Evolutionary conservation across 163 green algal species (phyloP).

Genomic region (Picocystis sp.): DNA sequence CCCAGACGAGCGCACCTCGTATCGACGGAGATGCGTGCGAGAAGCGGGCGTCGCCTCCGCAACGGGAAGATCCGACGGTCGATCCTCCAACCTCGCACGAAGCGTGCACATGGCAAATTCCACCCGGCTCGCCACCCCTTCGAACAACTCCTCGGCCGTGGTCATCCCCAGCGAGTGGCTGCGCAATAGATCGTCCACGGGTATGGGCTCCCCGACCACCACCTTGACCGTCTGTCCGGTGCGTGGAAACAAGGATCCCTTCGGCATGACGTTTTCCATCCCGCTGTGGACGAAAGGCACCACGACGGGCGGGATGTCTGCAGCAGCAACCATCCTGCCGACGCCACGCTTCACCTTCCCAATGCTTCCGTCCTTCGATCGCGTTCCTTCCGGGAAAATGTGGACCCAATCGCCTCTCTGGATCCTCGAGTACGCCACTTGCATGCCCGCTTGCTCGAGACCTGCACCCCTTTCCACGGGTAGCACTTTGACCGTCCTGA

Average conservation of each 20-base stretch:
- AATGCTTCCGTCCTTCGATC: conserved; percentile 27
- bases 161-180: background rate
- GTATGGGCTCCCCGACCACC: conserved; percentile 51
- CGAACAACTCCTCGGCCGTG: conserved; percentile 3
- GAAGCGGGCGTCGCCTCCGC: too few relatives aligned
- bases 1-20: too few relatives aligned
- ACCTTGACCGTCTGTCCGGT: conserved; percentile 45
- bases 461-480: conserved; percentile 63
- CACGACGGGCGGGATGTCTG: conserved; percentile 36
- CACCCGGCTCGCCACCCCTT: background rate
- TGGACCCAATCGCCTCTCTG: conserved; percentile 66
- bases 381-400: conserved; percentile 72
- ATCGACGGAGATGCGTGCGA: too few relatives aligned
- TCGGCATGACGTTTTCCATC: conserved; percentile 64
- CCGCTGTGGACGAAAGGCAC: conserved; percentile 71
- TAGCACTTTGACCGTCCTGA: conserved; percentile 33
- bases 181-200: conserved; percentile 9
- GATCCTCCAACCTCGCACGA: too few relatives aligned
- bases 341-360: conserved; percentile 43
- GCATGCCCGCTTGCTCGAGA: conserved; percentile 55
- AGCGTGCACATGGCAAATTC: background rate
- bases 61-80: too few relatives aligned
- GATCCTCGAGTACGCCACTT: conserved; percentile 40
- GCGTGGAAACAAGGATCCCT: conserved; percentile 37
- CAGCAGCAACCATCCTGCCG: conserved; percentile 50